Percentiles rank a stretch among this genome's conserved stretches.
Conservation (phyloP, 208 protist species). For the Wallacemonas sp. region DNA sequence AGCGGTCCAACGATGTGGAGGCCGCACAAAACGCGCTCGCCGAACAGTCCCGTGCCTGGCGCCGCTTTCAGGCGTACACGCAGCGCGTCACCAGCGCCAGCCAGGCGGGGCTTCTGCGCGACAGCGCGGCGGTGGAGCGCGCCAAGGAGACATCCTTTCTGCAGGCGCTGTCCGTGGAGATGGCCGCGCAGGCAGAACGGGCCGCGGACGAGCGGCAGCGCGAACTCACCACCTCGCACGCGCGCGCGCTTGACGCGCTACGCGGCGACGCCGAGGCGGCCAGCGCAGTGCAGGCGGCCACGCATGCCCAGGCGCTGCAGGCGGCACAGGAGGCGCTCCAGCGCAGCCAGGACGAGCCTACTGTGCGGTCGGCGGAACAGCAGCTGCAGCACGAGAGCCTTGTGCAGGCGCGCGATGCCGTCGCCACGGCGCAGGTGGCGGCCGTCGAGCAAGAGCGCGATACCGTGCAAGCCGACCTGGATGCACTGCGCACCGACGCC, state of each 20-base stretch:
- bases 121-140: no score
- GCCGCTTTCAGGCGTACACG: background rate
- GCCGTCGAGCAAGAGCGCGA: background rate
- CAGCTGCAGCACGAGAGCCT: background rate
- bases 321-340: no score
- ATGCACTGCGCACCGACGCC: background rate
- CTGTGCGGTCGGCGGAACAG: background rate
- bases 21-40: background rate
- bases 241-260: background rate
- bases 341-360: no score
- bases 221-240: background rate
- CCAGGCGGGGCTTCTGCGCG: background rate
- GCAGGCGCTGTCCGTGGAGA: background rate
- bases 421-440: background rate
- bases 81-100: background rate
- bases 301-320: background rate
- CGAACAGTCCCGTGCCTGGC: background rate
- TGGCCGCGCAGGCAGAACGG: background rate
- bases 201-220: background rate
- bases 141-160: background rate
- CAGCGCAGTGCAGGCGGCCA: background rate
- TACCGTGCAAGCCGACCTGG: background rate
- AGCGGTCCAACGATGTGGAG: background rate
- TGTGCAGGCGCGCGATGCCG: background rate
- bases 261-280: background rate